A percentile compares a stretch with the other conserved stretches of the same genome.
Conservation (phyloP, 305 asterid genomes). For the Fraxinus sp. region DNA sequence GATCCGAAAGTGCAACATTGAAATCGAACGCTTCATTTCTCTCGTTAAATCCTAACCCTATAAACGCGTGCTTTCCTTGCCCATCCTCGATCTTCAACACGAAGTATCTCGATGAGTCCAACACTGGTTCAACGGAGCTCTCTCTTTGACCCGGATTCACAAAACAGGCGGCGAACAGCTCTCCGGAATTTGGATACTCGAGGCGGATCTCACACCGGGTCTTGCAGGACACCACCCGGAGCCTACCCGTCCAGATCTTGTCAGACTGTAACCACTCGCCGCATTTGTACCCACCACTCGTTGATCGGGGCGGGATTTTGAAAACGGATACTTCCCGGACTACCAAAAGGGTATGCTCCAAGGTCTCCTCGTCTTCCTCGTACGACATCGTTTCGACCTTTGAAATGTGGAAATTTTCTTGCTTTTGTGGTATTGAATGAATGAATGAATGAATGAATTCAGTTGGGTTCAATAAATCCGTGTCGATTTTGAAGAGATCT, state of each 20-base stretch:
- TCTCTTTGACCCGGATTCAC: slow-evolving; percentile 76
- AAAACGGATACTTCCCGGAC: slow-evolving; percentile 85
- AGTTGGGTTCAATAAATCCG: not conserved
- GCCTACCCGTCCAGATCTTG: slow-evolving; percentile 98
- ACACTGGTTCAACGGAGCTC: slow-evolving; percentile 70
- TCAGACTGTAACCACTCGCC: slow-evolving; percentile 99
- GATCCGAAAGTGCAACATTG: slow-evolving; percentile 82
- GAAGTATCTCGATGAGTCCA: slow-evolving; percentile 81
- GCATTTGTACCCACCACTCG: slow-evolving; percentile 95
- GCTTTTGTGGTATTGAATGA: slow-evolving; percentile 2
- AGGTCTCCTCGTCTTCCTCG: slow-evolving; percentile 78
- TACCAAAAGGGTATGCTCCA: slow-evolving; percentile 89
- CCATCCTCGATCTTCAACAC: slow-evolving; percentile 86
- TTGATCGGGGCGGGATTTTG: slow-evolving; percentile 95
- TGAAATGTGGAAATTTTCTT: not conserved
- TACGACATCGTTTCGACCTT: slow-evolving; percentile 55
- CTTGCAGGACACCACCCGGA: slow-evolving; percentile 76
- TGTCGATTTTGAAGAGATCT: not conserved
- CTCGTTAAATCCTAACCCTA: slow-evolving; percentile 75
- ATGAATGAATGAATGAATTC: slow-evolving; percentile 12
- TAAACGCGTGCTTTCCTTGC: slow-evolving; percentile 73
- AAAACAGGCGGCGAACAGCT: slow-evolving; percentile 88
- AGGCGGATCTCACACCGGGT: slow-evolving; percentile 91
- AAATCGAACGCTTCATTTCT: slow-evolving; percentile 90
- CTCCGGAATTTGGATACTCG: slow-evolving; percentile 88